Conservation (phyloP, 148 eudicot genomes). For the Spergularia marina region DNA sequence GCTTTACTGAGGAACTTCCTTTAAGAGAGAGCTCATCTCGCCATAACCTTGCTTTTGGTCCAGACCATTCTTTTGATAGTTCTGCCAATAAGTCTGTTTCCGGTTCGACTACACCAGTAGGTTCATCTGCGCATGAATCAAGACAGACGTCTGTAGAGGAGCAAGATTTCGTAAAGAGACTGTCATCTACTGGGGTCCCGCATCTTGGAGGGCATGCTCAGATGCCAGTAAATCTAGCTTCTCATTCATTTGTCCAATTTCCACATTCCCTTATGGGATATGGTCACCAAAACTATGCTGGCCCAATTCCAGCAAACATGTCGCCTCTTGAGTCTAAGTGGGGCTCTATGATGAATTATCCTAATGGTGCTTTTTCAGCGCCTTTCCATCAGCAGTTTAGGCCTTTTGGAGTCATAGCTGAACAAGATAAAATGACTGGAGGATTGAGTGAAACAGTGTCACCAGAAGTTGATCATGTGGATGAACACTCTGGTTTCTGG, state of each 20-base stretch:
- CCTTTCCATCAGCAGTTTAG: slow-evolving; percentile 29
- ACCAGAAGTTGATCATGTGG: slow-evolving; percentile 26
- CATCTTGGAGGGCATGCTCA: slow-evolving; percentile 32
- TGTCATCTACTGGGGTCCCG: slow-evolving; percentile 32
- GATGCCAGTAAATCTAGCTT: slow-evolving; percentile 40
- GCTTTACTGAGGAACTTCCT: slow-evolving; percentile 21
- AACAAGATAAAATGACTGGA: slow-evolving; percentile 26
- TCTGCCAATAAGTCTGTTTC: slow-evolving; percentile 22
- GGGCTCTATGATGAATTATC: slow-evolving; percentile 29
- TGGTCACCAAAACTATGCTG: slow-evolving; percentile 26
- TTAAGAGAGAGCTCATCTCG: slow-evolving; percentile 25
- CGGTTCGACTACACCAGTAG: slow-evolving; percentile 22
- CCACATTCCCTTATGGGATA: slow-evolving; percentile 38
- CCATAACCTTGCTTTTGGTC: slow-evolving; percentile 16
- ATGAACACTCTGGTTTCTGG: slow-evolving; percentile 37
- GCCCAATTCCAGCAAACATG: slow-evolving; percentile 27
- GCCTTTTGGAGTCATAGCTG: slow-evolving; percentile 23
- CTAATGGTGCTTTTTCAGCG: slow-evolving; percentile 31
- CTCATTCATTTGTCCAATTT: slow-evolving; percentile 38
- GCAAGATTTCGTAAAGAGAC: slow-evolving; percentile 35
- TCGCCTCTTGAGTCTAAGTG: slow-evolving; percentile 25
- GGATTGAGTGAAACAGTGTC: slow-evolving; percentile 17
- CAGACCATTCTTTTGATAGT: slow-evolving; percentile 26
- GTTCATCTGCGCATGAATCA: slow-evolving; percentile 28
- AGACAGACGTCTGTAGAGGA: slow-evolving; percentile 33